phyloP scores from a whole-genome alignment of 2,329 filamentous ascomycete genomes.

The Dendrostoma leiphaemia region DNA sequence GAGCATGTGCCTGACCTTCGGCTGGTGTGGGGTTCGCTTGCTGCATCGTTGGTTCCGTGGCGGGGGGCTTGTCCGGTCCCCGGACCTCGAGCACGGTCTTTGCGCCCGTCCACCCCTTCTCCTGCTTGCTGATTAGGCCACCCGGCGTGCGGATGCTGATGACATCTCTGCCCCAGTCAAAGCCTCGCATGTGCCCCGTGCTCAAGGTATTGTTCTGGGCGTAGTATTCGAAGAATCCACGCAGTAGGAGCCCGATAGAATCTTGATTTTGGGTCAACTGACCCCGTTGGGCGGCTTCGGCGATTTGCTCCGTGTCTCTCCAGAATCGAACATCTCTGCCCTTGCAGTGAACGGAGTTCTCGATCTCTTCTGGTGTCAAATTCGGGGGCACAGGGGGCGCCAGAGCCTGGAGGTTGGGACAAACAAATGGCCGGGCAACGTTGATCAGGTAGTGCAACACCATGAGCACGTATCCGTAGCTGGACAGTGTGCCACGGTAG shows the following conservation, averaged over 20 bases:
- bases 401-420: constrained; percentile 74
- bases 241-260: constrained; percentile 67
- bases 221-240: constrained; percentile 88
- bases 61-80: constrained; percentile 27
- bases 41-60: constrained; percentile 20
- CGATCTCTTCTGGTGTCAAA: constrained; percentile 35
- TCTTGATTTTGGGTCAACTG: constrained; percentile 68
- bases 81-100: constrained; percentile 63
- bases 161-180: constrained; percentile 79
- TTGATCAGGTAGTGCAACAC: constrained; percentile 88
- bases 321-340: constrained; percentile 76
- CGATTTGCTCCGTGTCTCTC: constrained; percentile 70
- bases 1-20: neutral
- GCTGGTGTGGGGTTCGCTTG: constrained; percentile 11
- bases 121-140: constrained; percentile 69
- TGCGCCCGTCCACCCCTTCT: constrained; percentile 85
- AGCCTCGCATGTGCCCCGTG: constrained; percentile 53
- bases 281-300: constrained; percentile 53
- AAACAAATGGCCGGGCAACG: constrained; percentile 73
- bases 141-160: constrained; percentile 71
- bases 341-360: constrained; percentile 49
- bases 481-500: constrained; percentile 82
- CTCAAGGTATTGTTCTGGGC: constrained; percentile 59
- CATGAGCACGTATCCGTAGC: constrained; percentile 92
- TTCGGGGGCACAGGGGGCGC: constrained; percentile 40